Base-by-base conservation (phyloP, 306 rosid species). In the Fragaria vesca region DNA sequence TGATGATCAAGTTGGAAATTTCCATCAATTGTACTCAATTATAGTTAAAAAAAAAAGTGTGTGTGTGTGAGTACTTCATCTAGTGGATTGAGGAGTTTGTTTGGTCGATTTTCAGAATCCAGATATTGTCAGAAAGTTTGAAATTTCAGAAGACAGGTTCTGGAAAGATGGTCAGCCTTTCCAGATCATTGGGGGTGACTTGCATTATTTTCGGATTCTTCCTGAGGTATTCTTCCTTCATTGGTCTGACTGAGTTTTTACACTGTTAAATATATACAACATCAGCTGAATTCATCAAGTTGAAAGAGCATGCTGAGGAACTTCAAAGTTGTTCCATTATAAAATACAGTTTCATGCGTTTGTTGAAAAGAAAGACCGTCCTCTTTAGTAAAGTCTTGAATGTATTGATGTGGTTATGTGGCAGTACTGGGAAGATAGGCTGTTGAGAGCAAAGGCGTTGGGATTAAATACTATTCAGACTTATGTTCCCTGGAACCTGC, bases 391-490 rank as follows among this genome's bases (percentile, higher is more conserved):
- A 81, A 76, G 78, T 72, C 65, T 67, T 57, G 72, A 57, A 62
- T 79, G 65, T 46, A 21, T 73, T 72, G 30, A 10, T 79, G 30
- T 67, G 52, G 71, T 71, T 52, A 72, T 85, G n/a, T 58, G 30
- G 60, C 40, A 95, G 98, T 88, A 90, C 81, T 92, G 98, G 98
- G 97, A 95, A 76, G 97, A 95, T 83, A 92, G 98, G 85, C 77
- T 95, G 74, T 81, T 91, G 77, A 92, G 88, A 89, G 98, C 97
- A 61, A 95, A 88, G 86, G 96, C 98, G 4, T 78, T 95, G 90
- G 98, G 98, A 51, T 88, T 95, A 82, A 95, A 92, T 77, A 89
- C 97, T 0, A 90, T 95, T 85, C 97, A 92, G 78, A 91, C 95
- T 69, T 95, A 95, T 83, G 84, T 92, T 79, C 97, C 98, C 60